Conservation (phyloP, 1,284 basidiomycete genomes). For the Chondrostereum purpureum region DNA sequence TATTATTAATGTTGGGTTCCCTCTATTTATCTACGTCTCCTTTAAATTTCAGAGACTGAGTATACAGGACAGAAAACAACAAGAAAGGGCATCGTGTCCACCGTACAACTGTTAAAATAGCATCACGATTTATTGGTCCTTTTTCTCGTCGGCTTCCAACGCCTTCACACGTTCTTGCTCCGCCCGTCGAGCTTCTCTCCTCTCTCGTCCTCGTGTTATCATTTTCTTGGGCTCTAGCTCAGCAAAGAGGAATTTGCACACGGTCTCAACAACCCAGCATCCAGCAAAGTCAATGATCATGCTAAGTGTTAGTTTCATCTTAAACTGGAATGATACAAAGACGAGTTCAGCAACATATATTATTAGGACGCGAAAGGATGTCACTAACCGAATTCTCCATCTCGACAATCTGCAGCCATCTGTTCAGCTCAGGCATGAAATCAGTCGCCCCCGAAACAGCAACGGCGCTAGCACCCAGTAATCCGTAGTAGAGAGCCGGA, state of each 20-base stretch:
- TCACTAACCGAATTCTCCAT: slow-evolving; percentile 69
- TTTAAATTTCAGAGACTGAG: too few relatives aligned
- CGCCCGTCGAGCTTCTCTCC: slow-evolving; percentile 43
- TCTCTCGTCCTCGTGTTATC: slow-evolving; percentile 77
- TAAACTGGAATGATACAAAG: slow-evolving; percentile 57
- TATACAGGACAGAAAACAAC: too few relatives aligned
- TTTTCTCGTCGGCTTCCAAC: slow-evolving; percentile 16
- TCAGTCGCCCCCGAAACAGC: slow-evolving; percentile 93
- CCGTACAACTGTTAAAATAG: too few relatives aligned
- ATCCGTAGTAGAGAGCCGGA: slow-evolving; percentile 83
- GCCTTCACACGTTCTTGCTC: slow-evolving; percentile 17
- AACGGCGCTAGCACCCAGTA: slow-evolving; percentile 80
- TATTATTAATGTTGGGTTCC: too few relatives aligned
- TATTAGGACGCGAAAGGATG: slow-evolving; percentile 2
- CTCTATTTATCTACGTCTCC: too few relatives aligned
- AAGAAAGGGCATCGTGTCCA: too few relatives aligned
- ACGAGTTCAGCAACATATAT: background rate
- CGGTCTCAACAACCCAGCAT: slow-evolving; percentile 79
- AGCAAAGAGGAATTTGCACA: slow-evolving; percentile 85
- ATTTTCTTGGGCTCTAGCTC: slow-evolving; percentile 82
- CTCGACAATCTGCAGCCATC: slow-evolving; percentile 95
- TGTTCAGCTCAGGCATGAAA: slow-evolving; percentile 90
- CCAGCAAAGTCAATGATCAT: slow-evolving; percentile 90
- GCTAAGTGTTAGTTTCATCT: slow-evolving; percentile 62
- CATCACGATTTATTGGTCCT: slow-evolving; percentile 8